Percentiles rank a stretch among this genome's conserved stretches.
Conservation (phyloP, 2,329 filamentous ascomycete genomes). For the Capronia epimyces region DNA sequence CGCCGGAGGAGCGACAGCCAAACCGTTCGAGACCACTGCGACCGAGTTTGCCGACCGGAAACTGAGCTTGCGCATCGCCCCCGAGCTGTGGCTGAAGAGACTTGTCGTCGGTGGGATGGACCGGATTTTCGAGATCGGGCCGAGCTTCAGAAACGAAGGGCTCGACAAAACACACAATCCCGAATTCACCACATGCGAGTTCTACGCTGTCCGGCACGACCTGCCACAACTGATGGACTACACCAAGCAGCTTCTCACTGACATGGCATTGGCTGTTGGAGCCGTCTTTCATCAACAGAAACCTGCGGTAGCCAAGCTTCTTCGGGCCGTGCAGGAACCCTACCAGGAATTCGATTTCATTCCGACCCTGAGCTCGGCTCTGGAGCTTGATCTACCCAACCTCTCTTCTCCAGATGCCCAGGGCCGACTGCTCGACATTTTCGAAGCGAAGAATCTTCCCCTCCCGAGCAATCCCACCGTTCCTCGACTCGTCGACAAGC, state of each 20-base stretch:
- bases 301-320: not conserved
- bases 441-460: constrained; percentile 46
- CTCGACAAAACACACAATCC: constrained; percentile 89
- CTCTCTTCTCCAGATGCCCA: constrained; percentile 53
- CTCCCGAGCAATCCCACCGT: constrained; percentile 52
- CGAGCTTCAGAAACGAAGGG: constrained; percentile 86
- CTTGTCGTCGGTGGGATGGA: constrained; percentile 84
- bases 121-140: constrained; percentile 86
- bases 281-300: not conserved
- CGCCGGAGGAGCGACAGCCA: constrained; percentile 81
- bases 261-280: constrained; percentile 7
- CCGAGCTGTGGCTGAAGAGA: constrained; percentile 91
- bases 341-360: constrained; percentile 74
- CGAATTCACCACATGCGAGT: constrained; percentile 96
- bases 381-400: constrained; percentile 62
- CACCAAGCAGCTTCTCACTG: constrained; percentile 13
- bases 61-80: constrained; percentile 79
- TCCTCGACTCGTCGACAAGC: constrained; percentile 71
- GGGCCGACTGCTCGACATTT: constrained; percentile 53
- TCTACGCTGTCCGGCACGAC: constrained; percentile 74
- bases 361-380: constrained; percentile 64
- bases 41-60: constrained; percentile 68
- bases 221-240: constrained; percentile 39
- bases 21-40: constrained; percentile 75
- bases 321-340: constrained; percentile 45